Evolutionary conservation across 257 asterid species (phyloP), one percentile per base, ranked within the genome.

Genomic region (Thymus quinquecostatus): DNA sequence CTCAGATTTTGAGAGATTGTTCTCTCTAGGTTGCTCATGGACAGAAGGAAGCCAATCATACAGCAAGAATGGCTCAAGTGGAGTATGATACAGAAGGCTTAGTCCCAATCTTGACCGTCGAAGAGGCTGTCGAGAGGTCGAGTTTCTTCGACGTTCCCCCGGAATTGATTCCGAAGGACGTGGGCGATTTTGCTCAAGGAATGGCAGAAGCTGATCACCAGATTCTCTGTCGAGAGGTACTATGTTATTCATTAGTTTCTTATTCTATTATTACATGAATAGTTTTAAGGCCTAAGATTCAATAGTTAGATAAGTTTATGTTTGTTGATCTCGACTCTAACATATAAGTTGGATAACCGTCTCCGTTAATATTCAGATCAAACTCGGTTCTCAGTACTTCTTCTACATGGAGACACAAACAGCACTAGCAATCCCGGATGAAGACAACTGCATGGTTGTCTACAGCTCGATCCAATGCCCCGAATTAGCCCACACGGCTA

Each of bases 141-240:
- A 88, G 97, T 65, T 88, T 82, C 73, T 59, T 80, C 49, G 90
- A 82, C 1, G 74, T 79, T 66, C 93, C 93, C 34, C 78, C 88
- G 59, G 53, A 6, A 41, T 0, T 79, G 27, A 40, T 33, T 30
- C 93, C 97, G 5, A 45, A 61, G 49, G 68, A 69, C 55, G 81
- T 90, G 64, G 95, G 97, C 27, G 88, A 90, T 81, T 86, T 84
- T 74, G 65, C 85, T 0, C 75, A 88, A 82, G 93, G 96, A 76
- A 88, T 90, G 97, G 88, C 82, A 68, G 90, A 88, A 79, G 91
- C 97, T 50, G 90, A 90, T 73, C 82, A 86, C 79, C 84, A 74
- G 71, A 86, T 90, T 79, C 78, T 83, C 49, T 77, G 86, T 47
- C 80, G 86, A 13, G 86, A 88, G 92, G 96, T 90, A 83, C 58